Base-by-base conservation (phyloP, 257 asterid species). In the Ajuga chamaepitys region DNA sequence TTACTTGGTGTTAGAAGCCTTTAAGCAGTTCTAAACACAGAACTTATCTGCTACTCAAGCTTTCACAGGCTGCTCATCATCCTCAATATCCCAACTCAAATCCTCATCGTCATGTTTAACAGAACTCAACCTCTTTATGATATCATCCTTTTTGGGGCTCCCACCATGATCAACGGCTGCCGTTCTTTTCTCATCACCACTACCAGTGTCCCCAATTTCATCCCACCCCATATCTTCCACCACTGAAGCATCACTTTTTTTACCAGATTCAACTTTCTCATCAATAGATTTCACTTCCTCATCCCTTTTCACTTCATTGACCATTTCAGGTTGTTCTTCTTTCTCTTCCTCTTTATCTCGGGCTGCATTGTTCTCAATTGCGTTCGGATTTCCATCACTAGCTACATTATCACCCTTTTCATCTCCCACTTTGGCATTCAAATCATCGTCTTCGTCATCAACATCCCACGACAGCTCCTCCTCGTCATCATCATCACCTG, bases 61-160 rank as follows among this genome's bases (percentile, higher is more conserved):
- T 70, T 77, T 78, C 67, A 58, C 73, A 21, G 77, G 80, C 70
- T 77, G 74, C 51, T 85, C 86, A 53, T 89, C 97, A 68, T 87
- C 95, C 63, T 89, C 97, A 59, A 89, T 82, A 69, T 79, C 97
- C 97, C 94, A 89, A 83, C 77, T 76, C 86, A 83, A 85, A 67
- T 87, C 92, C 13, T 82, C 92, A 30, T 87, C 95, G 32, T 80
- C 95, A 65, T 83, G 92, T 60, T 83, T 85, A 45, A 72, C 89
- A 71, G 62, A 72, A 70, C 80, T 88, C 73, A 83, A 55, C 76
- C 75, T 67, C 78, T 80, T 86, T 69, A 73, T 75, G 63, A 79
- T 47, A 22, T 78, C 87, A 37, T 40, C 84, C 55, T 50, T 68
- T 14, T 35, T 74, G 9, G 75, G 72, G 65, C 77, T 85, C 74